Evolutionary conservation across 1,139 yeast species (phyloP).

Genomic region (Meyerozyma smithsonii): DNA sequence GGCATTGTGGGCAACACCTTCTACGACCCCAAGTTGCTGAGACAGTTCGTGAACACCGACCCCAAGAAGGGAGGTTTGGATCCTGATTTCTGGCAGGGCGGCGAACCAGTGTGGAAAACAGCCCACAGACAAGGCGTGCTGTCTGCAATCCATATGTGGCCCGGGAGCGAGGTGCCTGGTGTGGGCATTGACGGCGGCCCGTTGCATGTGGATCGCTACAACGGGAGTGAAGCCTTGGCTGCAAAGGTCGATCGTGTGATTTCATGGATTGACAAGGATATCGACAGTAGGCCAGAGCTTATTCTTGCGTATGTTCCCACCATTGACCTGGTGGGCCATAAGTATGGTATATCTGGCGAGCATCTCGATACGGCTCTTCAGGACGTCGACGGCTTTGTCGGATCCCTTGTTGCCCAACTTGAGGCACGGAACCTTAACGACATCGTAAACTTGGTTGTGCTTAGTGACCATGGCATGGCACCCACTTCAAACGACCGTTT

Average conservation of each 20-base stretch:
- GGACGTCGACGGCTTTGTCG: conserved; percentile 64
- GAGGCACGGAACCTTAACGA: conserved; percentile 50
- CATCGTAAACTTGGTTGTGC: conserved; percentile 68
- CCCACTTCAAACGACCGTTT: conserved; percentile 70
- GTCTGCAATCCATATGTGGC: conserved; percentile 95
- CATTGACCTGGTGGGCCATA: conserved; percentile 72
- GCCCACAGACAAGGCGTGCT: conserved; percentile 60
- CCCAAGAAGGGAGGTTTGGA: conserved; percentile 52
- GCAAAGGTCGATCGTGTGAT: conserved; percentile 54
- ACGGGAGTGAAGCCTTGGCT: conserved; percentile 57
- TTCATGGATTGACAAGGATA: conserved; percentile 60
- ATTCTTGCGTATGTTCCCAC: conserved; percentile 79
- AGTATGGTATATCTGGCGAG: conserved; percentile 60
- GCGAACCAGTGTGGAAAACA: conserved; percentile 85
- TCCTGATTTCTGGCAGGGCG: conserved; percentile 75
- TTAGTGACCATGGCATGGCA: conserved; percentile 94
- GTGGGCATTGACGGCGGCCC: conserved; percentile 43
- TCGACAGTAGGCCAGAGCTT: conserved; percentile 63
- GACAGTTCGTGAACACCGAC: conserved; percentile 62
- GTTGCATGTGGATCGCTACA: conserved; percentile 53
- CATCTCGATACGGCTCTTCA: conserved; percentile 51
- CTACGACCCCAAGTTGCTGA: conserved; percentile 53
- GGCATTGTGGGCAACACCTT: conserved; percentile 87
- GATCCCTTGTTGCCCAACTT: conserved; percentile 44
- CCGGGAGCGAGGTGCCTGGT: conserved; percentile 76